Base-by-base conservation (phyloP, 2,329 filamentous ascomycete species). In the Nemania sp. region DNA sequence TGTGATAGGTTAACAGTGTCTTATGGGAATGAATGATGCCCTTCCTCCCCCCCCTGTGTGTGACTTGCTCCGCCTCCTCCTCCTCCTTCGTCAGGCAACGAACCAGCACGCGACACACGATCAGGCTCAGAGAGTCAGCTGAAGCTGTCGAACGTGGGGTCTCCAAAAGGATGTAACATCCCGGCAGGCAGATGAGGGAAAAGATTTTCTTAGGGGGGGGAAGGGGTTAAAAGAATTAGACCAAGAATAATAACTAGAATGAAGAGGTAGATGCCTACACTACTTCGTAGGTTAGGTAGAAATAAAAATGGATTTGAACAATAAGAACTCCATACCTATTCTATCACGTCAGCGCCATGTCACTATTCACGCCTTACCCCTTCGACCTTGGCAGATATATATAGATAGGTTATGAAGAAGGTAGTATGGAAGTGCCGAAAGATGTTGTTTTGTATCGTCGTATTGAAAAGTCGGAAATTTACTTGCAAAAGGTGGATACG, bases 131-230 rank as follows among this genome's bases (percentile, higher is more conserved):
- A 49, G 42, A 54, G 52, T 58, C 54, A 64, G 61, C 61, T 61
- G 61, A 64, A 64, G 55, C 17, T 37, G 47, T 58, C 58, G 46
- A 58, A 61, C 61, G 61, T 64, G 61, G 61, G 61, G 61, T 64
- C 61, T 53, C 54, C 45, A 46, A 45, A n/a, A 40, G 39, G 32
- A 60, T 57, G 54, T 55, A 57, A 59, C 53, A 35, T 52, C 15
- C 34, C 20, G n/a, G 18, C 25, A 49, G 42, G 43, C 42, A 29
- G 25, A 29, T 39, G 11, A n/a, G 35, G 34, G 17, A 37, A 49
- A 20, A 11, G n/a, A n/a, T n/a, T n/a, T n/a, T n/a, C n/a, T n/a
- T 2, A 9, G 25, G 13, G 12, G 43, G 42, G 15, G 12, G 40
- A 18, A 1, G n/a, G 29, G 42, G 40, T 29, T 29, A 49, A 49